Base-by-base conservation (phyloP, 2,329 filamentous ascomycete species). In the Periconia sp. region DNA sequence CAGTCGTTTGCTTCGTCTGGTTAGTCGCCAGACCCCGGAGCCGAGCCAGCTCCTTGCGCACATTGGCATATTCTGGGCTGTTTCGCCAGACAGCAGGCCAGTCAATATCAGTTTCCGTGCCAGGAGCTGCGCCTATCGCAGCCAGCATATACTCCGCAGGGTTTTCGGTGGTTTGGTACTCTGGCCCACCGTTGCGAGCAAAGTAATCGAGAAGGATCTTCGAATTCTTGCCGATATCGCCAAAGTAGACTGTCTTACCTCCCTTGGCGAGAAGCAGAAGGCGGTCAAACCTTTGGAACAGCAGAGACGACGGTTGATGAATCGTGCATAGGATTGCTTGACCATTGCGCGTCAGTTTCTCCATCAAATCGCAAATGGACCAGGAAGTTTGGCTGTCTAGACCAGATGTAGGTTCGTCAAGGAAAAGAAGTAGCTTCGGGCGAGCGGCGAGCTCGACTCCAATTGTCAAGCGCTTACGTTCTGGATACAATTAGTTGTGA, bases 321-420 rank as follows among this genome's bases (percentile, higher is more conserved):
- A 97, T 97, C 0, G 93, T 97, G 77, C 92, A 96, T 15, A 97
- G 85, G 74, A 97, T 91, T 47, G 93, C 92, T 49, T 74, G 71
- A 15, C 93, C 92, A 58, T 86, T 89, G 73, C 93, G 89, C 64
- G 91, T 91, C 33, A 97, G 81, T 75, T 95, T 96, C 74, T 95
- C 89, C 41, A 97, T 83, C 11, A 97, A 83, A 71, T 91, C 87
- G 45, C 91, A 82, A 69, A 97, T 96, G 57, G 91, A 90, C 91
- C 91, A 97, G 0, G 92, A 93, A 1, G 92, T 96, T 74, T 96
- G 92, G 68, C 86, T 90, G 74, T 97, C 93, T 17, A 97, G 85
- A 79, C 93, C 93, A 23, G 92, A 96, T 3, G 92, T 97, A 14
- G 92, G 92, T 74, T 97, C 92, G 65, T 97, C 93, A 37, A 97